A percentile compares a stretch with the other conserved stretches of the same genome.
Conservation (phyloP, 2,329 filamentous ascomycete species). For the Fusarium abutilonis region DNA sequence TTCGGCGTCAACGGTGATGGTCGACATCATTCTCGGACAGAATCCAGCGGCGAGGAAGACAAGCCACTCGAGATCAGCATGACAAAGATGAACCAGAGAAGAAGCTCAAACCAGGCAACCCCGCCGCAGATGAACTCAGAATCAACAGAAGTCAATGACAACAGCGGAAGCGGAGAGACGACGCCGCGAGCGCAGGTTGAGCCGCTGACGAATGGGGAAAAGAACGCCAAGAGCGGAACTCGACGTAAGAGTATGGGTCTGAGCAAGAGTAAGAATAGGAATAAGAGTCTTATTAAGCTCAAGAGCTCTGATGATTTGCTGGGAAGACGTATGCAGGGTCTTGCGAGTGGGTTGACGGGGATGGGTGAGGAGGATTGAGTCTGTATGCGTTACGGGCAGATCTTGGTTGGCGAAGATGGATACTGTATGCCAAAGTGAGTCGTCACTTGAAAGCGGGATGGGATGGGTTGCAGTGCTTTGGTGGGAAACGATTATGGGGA, state of each 20-base stretch:
- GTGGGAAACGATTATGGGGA: slow-evolving; percentile 3
- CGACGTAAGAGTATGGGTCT: slow-evolving; percentile 43
- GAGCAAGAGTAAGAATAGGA: slow-evolving; percentile 53
- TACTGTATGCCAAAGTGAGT: slow-evolving; percentile 1
- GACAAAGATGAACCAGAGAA: slow-evolving; percentile 56
- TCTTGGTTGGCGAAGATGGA: slow-evolving; percentile 8
- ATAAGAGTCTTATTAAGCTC: slow-evolving; percentile 62
- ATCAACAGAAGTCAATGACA: slow-evolving; percentile 24
- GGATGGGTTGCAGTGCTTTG: slow-evolving; percentile 4
- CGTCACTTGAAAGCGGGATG: slow-evolving; percentile 26
- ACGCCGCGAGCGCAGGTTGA: slow-evolving; percentile 23
- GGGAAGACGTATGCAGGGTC: slow-evolving; percentile 66
- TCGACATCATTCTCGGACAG: slow-evolving; percentile 54
- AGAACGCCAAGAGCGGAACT: slow-evolving; percentile 40
- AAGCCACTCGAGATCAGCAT: slow-evolving; percentile 82
- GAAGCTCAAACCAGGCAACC: slow-evolving; percentile 41
- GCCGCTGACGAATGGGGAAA: slow-evolving; percentile 36
- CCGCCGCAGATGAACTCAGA: slow-evolving; percentile 22
- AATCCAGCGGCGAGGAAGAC: slow-evolving; percentile 82
- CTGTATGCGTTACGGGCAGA: not conserved
- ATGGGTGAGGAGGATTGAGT: slow-evolving; percentile 55
- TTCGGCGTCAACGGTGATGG: slow-evolving; percentile 40
- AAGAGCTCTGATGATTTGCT: slow-evolving; percentile 68
- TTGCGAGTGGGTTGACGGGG: slow-evolving; percentile 64
- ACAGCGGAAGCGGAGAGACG: slow-evolving; percentile 35